Conservation (phyloP, 805 yeast species). For the Saturnispora ahearnii region DNA sequence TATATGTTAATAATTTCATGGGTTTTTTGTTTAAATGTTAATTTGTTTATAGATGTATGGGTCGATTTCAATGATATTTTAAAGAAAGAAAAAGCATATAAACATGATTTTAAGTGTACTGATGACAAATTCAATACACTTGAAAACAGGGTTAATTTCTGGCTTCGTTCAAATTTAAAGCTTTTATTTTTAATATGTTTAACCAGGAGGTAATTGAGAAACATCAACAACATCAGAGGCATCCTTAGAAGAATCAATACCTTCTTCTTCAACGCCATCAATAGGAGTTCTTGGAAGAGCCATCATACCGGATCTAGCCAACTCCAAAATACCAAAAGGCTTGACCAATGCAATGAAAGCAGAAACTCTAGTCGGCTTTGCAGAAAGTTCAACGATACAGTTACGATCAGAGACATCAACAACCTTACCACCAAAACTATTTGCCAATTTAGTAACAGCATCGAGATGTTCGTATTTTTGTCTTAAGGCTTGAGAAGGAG, state of each 20-base stretch:
- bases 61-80: no score
- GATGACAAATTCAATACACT: neutral
- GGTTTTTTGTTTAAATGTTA: neutral
- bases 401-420: constrained; percentile 90
- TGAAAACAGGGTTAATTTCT: neutral
- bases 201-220: constrained; percentile 93
- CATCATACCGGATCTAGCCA: constrained; percentile 98
- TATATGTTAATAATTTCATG: neutral
- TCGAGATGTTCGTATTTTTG: constrained; percentile 85
- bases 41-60: no score
- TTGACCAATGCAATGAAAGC: constrained; percentile 81
- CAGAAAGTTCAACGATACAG: constrained; percentile 88
- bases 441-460: constrained; percentile 70
- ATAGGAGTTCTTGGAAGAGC: constrained; percentile 95
- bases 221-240: constrained; percentile 75
- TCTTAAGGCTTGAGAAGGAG: constrained; percentile 87
- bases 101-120: neutral
- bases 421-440: constrained; percentile 86
- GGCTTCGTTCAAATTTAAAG: constrained; percentile 14
- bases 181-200: constrained; percentile 12
- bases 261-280: constrained; percentile 41
- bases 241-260: constrained; percentile 39
- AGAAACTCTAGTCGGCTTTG: constrained; percentile 84
- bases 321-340: constrained; percentile 94
- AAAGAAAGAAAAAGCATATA: neutral